Conservation (phyloP, 2,329 filamentous ascomycete species). For the Ramularia collo-cygni region DNA sequence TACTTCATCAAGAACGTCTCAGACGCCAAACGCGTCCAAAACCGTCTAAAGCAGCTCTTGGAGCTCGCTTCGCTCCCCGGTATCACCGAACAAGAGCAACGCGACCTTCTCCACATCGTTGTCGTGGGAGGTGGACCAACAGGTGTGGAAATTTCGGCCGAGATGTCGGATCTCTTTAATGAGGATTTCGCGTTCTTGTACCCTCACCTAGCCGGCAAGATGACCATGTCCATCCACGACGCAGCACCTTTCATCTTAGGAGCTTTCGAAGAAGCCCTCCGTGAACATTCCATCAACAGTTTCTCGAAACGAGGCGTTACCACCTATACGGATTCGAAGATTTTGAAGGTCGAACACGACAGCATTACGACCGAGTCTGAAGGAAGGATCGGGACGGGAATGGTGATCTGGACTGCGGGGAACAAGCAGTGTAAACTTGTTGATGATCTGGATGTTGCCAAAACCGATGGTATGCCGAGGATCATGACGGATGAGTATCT, state of each 20-base stretch:
- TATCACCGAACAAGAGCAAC: constrained; percentile 25
- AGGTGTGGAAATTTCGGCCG: constrained; percentile 39
- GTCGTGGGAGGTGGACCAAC: constrained; percentile 40
- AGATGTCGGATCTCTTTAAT: constrained; percentile 38
- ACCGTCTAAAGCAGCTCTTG: constrained; percentile 30
- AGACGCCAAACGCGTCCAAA: constrained; percentile 25
- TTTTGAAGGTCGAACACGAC: constrained; percentile 30
- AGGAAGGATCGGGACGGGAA: constrained; percentile 32
- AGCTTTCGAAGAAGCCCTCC: constrained; percentile 35
- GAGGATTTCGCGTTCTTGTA: constrained; percentile 35
- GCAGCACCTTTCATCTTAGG: constrained; percentile 21
- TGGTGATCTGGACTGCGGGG: constrained; percentile 35
- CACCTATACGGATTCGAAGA: constrained; percentile 33
- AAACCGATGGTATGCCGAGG: constrained; percentile 29
- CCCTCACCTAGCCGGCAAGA: constrained; percentile 34
- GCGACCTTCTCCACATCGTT: constrained; percentile 32
- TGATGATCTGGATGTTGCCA: constrained; percentile 27
- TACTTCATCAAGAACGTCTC: constrained; percentile 18
- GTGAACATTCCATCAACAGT: constrained; percentile 36
- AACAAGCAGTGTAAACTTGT: constrained; percentile 31
- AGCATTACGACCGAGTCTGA: constrained; percentile 32
- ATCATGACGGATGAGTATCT: constrained; percentile 32
- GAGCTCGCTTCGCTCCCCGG: constrained; percentile 33
- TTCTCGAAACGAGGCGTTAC: constrained; percentile 33
- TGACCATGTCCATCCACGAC: constrained; percentile 39